Evolutionary conservation across 371 early-diverging fungal genomes (phyloP), one percentile per base, ranked within the genome.

Genomic region (Syncephalastrum monosporum): DNA sequence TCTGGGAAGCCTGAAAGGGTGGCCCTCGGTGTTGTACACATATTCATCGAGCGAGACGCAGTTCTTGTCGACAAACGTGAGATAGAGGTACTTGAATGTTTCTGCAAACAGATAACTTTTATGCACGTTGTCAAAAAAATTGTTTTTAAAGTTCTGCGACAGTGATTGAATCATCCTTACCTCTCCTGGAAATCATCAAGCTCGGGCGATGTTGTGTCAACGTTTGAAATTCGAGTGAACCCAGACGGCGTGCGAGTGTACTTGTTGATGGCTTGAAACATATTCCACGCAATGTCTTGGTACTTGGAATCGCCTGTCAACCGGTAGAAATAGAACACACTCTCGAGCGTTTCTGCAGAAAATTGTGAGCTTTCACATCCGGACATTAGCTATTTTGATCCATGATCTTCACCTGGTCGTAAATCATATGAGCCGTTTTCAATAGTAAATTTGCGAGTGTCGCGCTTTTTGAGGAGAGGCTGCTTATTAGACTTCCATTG

Each of bases 41-140:
- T 81, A 93, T 50, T 92, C 75, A 57, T 91, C 84, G 59, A 95
- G 69, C 2, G 91, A 83, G 3, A 90, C 67, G 16, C 78, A 47
- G 7, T 68, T 67, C 17, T 75, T 63, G 29, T 84, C 81, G 19
- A 75, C 73, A 70, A 95, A 95, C 23, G 91, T 79, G 54, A 94
- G 71, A 71, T 92, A 95, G 16, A 94, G 75, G 61, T 95, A 96
- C 69, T 96, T 96, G 45, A 96, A 75, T 2, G 95, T 95, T 62
- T 96, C 94, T 0, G 89, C 91, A 60, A 93, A 61, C 59, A 94
- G 90, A 69, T 90, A 93, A 23, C 88, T 88, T 88, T 59, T 6
- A 19, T 43, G 17, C 21, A 29, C 24, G 21, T 27, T 27, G 21
- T 21, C 2, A 21, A 21, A 21, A 21, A 21, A 21, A 21, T 21